Evolutionary conservation across 371 early-diverging fungal species (phyloP).

Genomic region (Syncephalis fuscata): DNA sequence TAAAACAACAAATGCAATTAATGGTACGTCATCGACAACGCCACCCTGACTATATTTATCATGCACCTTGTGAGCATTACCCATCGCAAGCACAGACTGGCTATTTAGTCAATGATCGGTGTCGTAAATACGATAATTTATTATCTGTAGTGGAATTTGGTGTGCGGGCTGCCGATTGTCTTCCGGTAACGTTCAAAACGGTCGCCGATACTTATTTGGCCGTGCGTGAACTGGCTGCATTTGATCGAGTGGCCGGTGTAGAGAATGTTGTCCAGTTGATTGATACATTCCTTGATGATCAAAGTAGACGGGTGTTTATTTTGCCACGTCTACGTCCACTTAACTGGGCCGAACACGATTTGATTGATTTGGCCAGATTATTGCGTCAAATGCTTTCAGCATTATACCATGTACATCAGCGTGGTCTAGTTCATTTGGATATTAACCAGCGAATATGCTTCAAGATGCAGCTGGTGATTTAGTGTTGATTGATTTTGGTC

Average conservation of each 20-base stretch:
- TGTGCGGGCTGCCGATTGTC: constrained; percentile 26
- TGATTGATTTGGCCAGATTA: constrained; percentile 10
- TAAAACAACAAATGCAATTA: no score
- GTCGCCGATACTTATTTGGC: constrained; percentile 24
- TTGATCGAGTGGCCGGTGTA: constrained; percentile 16
- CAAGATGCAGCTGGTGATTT: constrained; percentile 29
- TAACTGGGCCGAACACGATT: constrained; percentile 14
- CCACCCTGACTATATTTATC: constrained; percentile 12
- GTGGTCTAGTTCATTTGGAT: constrained; percentile 39
- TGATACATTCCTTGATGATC: constrained; percentile 32
- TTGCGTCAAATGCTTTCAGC: constrained; percentile 2
- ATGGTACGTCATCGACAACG: no score
- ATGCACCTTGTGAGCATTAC: constrained; percentile 17
- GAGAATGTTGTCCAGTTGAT: constrained; percentile 28
- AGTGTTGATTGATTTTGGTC: constrained; percentile 50
- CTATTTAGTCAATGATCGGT: constrained; percentile 18
- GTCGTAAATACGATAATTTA: constrained; percentile 15
- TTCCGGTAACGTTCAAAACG: constrained; percentile 41
- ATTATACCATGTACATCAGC: constrained; percentile 6
- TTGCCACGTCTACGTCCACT: constrained; percentile 24
- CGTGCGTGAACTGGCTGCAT: constrained; percentile 27
- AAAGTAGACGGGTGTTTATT: constrained; percentile 28
- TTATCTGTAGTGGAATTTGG: constrained; percentile 31
- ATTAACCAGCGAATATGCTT: constrained; percentile 46
- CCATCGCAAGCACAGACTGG: constrained; percentile 15